Percentiles rank a stretch among this genome's conserved stretches.
Evolutionary conservation across 441 rosid genomes (phyloP).

Genomic region (Theobroma grandiflorum): DNA sequence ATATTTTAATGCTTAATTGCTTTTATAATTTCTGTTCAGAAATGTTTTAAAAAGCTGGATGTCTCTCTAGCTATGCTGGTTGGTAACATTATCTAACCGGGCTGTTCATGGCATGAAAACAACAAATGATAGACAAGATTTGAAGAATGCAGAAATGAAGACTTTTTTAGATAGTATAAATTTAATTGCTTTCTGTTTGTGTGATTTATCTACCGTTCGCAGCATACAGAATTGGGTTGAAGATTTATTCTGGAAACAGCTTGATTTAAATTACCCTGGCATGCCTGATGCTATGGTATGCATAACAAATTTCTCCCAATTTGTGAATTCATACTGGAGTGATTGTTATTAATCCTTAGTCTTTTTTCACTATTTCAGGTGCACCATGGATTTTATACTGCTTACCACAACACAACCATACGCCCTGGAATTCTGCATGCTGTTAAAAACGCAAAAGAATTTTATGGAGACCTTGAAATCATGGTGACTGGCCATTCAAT

Average conservation of each 20-base stretch:
- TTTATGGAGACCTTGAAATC: constrained; percentile 70
- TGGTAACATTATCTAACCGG: too few species aligned
- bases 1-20: not conserved
- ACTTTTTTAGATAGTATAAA: not conserved
- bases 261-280: constrained; percentile 91
- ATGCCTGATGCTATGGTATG: constrained; percentile 96
- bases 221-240: constrained; percentile 96
- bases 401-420: constrained; percentile 89
- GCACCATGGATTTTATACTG: constrained; percentile 89
- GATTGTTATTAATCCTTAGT: not conserved
- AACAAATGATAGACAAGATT: not conserved
- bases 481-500: constrained; percentile 96
- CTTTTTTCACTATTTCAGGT: constrained; percentile 59
- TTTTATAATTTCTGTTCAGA: constrained; percentile 6
- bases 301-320: constrained; percentile 1
- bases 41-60: not conserved
- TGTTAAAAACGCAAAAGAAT: constrained; percentile 55
- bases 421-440: constrained; percentile 76
- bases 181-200: not conserved
- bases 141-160: not conserved
- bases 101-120: not conserved
- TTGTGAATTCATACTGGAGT: not conserved
- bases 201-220: constrained; percentile 24
- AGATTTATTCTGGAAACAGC: constrained; percentile 95
- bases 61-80: too few species aligned